Conservation (phyloP, 164 flowering plant genomes). For the Liquidambar formosana region DNA sequence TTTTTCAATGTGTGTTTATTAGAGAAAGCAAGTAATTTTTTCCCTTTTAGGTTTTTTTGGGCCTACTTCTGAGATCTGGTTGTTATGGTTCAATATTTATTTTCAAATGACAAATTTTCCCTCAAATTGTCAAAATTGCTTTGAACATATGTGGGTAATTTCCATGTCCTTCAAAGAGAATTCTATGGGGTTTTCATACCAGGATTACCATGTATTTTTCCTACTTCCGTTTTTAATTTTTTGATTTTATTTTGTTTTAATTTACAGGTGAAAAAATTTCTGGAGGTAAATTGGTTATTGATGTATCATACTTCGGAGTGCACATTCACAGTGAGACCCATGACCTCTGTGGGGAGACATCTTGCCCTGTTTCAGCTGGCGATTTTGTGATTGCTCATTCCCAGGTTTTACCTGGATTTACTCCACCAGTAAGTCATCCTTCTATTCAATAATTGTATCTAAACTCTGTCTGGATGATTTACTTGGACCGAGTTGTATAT, state of each 20-base stretch:
- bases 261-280: conserved; percentile 42
- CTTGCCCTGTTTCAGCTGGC: conserved; percentile 74
- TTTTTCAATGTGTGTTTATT: neutral
- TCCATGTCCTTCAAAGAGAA: neutral
- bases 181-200: neutral
- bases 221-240: neutral
- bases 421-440: conserved; percentile 70
- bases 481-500: no score
- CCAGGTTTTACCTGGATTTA: conserved; percentile 67
- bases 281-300: conserved; percentile 58
- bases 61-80: neutral
- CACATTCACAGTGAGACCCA: conserved; percentile 58
- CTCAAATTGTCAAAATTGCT: neutral
- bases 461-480: no score
- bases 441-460: neutral
- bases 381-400: conserved; percentile 70
- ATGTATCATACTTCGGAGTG: conserved; percentile 59
- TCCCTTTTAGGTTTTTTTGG: neutral
- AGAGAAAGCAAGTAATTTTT: no score
- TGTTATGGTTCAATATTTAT: neutral
- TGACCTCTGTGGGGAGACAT: conserved; percentile 72
- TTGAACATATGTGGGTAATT: neutral
- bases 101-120: neutral
- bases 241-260: neutral
- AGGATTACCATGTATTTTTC: no score